phyloP scores from a whole-genome alignment of 106 monocot species.

The Apostasia shenzhenica region DNA sequence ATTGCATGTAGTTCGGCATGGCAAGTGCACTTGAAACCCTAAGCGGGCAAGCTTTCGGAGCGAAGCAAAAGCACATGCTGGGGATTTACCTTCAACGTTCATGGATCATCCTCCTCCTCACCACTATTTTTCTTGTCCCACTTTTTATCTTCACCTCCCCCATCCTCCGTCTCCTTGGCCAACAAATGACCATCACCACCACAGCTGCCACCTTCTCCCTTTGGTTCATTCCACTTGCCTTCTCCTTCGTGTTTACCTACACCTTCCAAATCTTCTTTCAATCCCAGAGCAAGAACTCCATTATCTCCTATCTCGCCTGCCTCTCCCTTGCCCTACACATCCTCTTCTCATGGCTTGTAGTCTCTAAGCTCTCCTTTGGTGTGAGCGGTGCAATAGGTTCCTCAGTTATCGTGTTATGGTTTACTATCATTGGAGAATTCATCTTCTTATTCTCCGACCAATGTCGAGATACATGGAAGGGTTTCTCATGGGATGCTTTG shows the following conservation, averaged over 20 bases:
- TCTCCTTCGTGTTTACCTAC: conserved; percentile 45
- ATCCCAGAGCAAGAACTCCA: conserved; percentile 59
- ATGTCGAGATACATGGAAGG: conserved; percentile 51
- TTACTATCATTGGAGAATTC: conserved; percentile 59
- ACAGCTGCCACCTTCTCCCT: conserved; percentile 47
- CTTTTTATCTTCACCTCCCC: conserved; percentile 37
- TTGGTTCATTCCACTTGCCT: conserved; percentile 56
- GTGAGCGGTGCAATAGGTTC: conserved; percentile 48
- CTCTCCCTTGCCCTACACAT: conserved; percentile 32
- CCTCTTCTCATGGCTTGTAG: conserved; percentile 42
- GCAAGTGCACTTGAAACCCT: conserved; percentile 55
- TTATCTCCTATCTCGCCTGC: conserved; percentile 41
- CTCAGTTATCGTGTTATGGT: conserved; percentile 47
- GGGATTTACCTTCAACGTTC: conserved; percentile 47
- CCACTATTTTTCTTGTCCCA: conserved; percentile 14
- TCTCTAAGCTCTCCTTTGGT: conserved; percentile 25
- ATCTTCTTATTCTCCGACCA: conserved; percentile 43
- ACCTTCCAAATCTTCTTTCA: conserved; percentile 83
- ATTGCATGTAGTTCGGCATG: conserved; percentile 30
- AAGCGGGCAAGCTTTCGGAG: conserved; percentile 52
- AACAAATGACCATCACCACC: conserved; percentile 29
- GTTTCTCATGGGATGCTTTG: conserved; percentile 40
- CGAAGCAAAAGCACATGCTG: conserved; percentile 29
- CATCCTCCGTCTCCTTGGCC: conserved; percentile 41
- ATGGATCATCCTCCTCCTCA: conserved; percentile 24